These are phyloP conservation scores for Sporothrix sp. DNA, from an alignment of 2,329 filamentous ascomycete genomes.

Conservation along the genomic window DNA sequence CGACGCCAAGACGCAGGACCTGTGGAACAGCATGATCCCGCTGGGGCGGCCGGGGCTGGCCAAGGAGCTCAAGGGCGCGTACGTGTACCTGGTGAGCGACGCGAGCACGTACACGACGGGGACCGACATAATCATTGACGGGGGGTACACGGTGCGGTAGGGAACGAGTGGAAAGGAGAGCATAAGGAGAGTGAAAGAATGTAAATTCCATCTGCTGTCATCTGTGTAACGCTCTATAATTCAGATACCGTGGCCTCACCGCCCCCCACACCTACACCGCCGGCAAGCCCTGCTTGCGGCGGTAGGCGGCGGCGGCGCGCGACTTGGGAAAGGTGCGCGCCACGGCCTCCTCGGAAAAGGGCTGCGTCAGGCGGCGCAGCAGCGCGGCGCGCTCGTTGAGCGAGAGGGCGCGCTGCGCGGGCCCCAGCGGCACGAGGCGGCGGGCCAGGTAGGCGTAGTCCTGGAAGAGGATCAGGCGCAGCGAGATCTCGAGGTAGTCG, in stretches of 20 bases:
- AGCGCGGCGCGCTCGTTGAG: conserved; percentile 53
- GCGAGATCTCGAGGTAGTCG: conserved; percentile 68
- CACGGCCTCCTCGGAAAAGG: conserved; percentile 58
- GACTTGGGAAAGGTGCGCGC: conserved; percentile 39
- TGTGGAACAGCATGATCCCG: conserved; percentile 71
- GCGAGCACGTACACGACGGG: conserved; percentile 76
- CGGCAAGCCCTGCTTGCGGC: conserved; percentile 14
- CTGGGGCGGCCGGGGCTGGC: conserved; percentile 69
- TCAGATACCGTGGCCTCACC: no score
- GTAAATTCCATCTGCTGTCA: background rate
- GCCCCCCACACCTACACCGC: no score
- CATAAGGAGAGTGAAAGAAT: no score
- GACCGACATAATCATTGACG: conserved; percentile 64
- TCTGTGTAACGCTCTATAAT: no score
- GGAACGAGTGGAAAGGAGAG: no score
- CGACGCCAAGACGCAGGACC: conserved; percentile 53
- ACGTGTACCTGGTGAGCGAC: conserved; percentile 71
- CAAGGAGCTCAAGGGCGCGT: conserved; percentile 73
- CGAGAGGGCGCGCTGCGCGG: conserved; percentile 53
- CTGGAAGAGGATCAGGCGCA: conserved; percentile 59
- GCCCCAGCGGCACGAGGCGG: conserved; percentile 64
- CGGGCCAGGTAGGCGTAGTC: conserved; percentile 61
- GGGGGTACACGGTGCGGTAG: conserved; percentile 53
- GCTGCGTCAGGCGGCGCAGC: conserved; percentile 54
- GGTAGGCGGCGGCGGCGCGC: conserved; percentile 16